phyloP scores from a whole-genome alignment of 75 land plant species.

The Ceratopteris richardii region DNA sequence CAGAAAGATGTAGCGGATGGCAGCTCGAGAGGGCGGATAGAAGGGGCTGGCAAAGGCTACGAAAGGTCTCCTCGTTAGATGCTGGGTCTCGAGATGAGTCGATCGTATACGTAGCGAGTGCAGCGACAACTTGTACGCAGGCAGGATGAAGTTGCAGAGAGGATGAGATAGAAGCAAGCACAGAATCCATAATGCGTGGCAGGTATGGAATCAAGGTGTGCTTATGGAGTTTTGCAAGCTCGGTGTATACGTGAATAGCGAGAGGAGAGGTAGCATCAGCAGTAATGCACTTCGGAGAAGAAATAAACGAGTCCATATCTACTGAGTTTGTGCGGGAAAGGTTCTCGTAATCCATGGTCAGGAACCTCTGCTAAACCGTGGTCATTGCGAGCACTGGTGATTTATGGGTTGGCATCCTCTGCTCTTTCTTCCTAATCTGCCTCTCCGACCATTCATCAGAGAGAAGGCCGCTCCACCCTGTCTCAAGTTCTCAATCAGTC shows the following conservation, averaged over 20 bases:
- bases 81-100: background rate
- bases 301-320: too few species aligned
- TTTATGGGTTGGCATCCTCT: too few species aligned
- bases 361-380: too few species aligned
- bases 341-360: too few species aligned
- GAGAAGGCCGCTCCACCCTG: too few species aligned
- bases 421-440: too few species aligned
- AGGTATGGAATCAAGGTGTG: constrained; percentile 1
- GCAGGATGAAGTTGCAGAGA: background rate
- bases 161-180: background rate
- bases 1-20: constrained; percentile 45
- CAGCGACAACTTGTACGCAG: background rate
- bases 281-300: too few species aligned
- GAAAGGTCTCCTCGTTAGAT: constrained; percentile 30
- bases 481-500: too few species aligned
- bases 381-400: too few species aligned
- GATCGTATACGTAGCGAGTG: background rate
- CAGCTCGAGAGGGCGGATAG: constrained; percentile 45
- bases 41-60: constrained; percentile 61
- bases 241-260: constrained; percentile 1
- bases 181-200: background rate
- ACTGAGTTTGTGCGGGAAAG: too few species aligned
- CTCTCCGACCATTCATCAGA: too few species aligned
- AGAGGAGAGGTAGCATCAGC: background rate
- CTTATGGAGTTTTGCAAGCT: constrained; percentile 3